Evolutionary conservation across 441 rosid genomes (phyloP), one percentile per base, ranked within the genome.

Genomic region (Melastoma candidum): DNA sequence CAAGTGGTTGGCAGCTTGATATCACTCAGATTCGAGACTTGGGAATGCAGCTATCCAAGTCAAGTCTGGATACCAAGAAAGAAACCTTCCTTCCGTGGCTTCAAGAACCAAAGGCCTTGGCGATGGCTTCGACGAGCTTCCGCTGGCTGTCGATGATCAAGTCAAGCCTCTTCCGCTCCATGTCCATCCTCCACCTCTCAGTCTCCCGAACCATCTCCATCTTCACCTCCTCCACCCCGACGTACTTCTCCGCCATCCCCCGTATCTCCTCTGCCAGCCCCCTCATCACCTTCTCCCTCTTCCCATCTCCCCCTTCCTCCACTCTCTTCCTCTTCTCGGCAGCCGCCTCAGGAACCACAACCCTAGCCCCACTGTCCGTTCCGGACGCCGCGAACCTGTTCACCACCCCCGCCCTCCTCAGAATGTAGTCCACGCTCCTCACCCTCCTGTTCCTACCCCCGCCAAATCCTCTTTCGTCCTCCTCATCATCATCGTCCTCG

Each of bases 401-500:
- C 22, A 74, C 84, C 27, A 71, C 36, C 1, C 73, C 59, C 1
- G 87, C 82, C 58, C 79, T 71, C 53, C 85, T 63, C 26, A 78
- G 55, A 62, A 82, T 77, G 59, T 78, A 49, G 54, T 84, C 76
- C 12, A 87, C 75, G 58, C 93, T 84, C 63, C 80, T 60, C 0
- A 81, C 77, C 71, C 71, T 80, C 14, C 67, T 72, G 39, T 44
- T 63, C 24, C 61, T 67, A 48, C 64, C 71, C 1, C 58, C 68
- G 1, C 68, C 69, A 1, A 65, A 71, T 5, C 60, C 74, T 0
- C 68, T 68, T 0, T 53, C 64, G 1, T 52, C 53, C 0, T 65
- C 66, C 7, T 53, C 68, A 0, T 64, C 59, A 10, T 50, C 50
- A 29, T 59, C 53, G 3, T 49, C 61, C 3, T 46, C 51, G 29